Evolutionary conservation across 2,329 filamentous ascomycete species (phyloP).

Genomic region (Penicillium olsonii): DNA sequence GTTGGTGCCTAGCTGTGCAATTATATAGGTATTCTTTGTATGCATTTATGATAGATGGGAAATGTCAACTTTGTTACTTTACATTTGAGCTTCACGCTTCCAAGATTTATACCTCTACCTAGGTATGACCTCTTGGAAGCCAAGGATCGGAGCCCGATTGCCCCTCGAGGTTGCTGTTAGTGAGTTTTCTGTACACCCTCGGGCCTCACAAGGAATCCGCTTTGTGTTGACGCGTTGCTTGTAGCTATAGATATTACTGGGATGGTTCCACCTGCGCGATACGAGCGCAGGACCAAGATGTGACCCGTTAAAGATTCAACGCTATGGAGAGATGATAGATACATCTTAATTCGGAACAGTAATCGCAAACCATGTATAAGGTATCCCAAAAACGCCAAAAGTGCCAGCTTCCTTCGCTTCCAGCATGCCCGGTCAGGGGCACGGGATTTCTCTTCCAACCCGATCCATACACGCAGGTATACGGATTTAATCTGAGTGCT

Average conservation of each 20-base stretch:
- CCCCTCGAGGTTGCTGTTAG: no score
- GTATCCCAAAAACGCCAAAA: slow-evolving; percentile 14
- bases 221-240: no score
- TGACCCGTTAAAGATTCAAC: neutral
- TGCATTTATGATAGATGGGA: no score
- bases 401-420: slow-evolving; percentile 7
- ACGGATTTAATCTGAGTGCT: neutral
- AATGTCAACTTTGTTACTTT: no score
- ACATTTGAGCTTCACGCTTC: no score
- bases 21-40: no score
- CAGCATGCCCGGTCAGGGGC: neutral
- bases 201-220: no score
- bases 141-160: no score
- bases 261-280: neutral
- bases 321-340: slow-evolving; percentile 6
- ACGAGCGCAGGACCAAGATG: neutral
- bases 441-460: neutral
- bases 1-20: slow-evolving; percentile 4
- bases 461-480: neutral
- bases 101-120: no score
- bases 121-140: no score
- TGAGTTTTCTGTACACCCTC: no score
- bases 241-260: no score
- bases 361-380: slow-evolving; percentile 9
- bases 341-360: slow-evolving; percentile 3